These are phyloP conservation scores for Alternaria arborescens DNA, from an alignment of 2,329 filamentous ascomycete genomes.

Conservation along the genomic window DNA sequence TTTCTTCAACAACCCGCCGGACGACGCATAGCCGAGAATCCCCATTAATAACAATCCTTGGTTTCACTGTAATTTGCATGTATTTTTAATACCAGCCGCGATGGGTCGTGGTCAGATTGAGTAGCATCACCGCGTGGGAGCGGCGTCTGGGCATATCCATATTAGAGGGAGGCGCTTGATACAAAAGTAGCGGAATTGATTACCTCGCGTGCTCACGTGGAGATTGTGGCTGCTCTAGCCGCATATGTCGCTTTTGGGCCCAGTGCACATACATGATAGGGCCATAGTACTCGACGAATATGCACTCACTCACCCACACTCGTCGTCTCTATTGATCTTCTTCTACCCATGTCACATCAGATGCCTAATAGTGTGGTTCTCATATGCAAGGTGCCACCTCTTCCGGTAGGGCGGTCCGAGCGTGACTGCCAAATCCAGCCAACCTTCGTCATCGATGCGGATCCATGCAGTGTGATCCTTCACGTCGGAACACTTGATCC, in stretches of 20 bases:
- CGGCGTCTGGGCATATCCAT: conserved; percentile 36
- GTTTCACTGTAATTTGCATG: conserved; percentile 43
- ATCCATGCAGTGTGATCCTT: conserved; percentile 11
- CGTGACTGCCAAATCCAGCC: conserved; percentile 3
- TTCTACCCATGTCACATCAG: neutral
- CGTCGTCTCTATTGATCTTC: neutral
- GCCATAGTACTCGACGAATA: neutral
- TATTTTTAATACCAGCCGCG: conserved; percentile 46
- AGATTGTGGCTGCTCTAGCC: conserved; percentile 15
- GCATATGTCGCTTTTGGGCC: conserved; percentile 7
- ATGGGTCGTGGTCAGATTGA: conserved; percentile 34
- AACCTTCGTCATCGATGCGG: conserved; percentile 7
- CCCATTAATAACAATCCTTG: conserved; percentile 30
- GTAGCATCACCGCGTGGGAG: conserved; percentile 38
- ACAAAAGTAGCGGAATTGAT: conserved; percentile 24
- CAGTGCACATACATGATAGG: neutral
- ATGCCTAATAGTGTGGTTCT: neutral
- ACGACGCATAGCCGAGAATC: conserved; percentile 39
- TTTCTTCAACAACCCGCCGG: conserved; percentile 51
- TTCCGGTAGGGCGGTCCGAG: conserved; percentile 2
- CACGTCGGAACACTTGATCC: neutral
- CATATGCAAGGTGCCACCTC: conserved; percentile 3
- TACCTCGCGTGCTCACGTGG: conserved; percentile 18
- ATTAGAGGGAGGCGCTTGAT: conserved; percentile 19
- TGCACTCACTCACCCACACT: neutral